Conservation (phyloP, 495 filamentous ascomycete genomes). For the Daldinia caldariorum region DNA sequence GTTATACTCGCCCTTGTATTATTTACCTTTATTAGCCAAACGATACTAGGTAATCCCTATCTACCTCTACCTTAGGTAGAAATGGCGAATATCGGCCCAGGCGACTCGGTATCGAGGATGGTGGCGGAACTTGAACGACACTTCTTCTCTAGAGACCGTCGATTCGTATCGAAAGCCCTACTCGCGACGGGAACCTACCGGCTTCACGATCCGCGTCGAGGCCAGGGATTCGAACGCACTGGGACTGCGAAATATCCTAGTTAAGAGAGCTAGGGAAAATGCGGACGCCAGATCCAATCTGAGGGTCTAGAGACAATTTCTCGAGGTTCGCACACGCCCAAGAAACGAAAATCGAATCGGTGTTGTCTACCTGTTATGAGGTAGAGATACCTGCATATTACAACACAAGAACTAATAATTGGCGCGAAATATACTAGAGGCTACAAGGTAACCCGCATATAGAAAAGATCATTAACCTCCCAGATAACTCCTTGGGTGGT, state of each 20-base stretch:
- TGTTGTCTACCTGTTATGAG: no score
- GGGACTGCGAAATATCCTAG: not conserved
- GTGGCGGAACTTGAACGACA: not conserved
- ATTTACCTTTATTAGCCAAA: no score
- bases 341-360: no score
- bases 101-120: not conserved
- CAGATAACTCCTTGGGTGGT: not conserved
- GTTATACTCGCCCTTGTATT: no score
- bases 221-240: not conserved
- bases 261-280: not conserved
- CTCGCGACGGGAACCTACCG: not conserved
- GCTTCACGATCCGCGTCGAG: not conserved
- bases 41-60: no score
- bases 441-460: not conserved
- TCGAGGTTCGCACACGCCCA: not conserved
- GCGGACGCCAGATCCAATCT: not conserved
- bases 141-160: not conserved
- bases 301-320: not conserved
- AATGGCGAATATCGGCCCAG: not conserved
- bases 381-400: not conserved
- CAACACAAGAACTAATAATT: not conserved
- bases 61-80: no score
- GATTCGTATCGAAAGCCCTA: not conserved
- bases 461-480: not conserved
- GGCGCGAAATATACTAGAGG: not conserved